Conservation (phyloP, 495 filamentous ascomycete genomes). For the Penicillium bialowiezense region DNA sequence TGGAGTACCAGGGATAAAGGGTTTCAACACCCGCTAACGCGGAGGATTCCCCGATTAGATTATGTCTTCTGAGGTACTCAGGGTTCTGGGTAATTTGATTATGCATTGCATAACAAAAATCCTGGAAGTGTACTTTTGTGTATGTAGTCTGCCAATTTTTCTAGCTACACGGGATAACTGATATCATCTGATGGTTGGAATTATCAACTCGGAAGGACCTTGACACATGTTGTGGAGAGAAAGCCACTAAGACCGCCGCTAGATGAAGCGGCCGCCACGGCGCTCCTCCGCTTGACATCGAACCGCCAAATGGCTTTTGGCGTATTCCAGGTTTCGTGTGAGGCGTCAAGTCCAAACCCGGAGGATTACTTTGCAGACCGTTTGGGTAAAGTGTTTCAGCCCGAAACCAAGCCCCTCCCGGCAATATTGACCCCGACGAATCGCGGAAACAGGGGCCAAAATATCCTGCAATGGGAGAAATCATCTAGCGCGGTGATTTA, state of each 20-base stretch:
- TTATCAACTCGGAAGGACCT: not conserved
- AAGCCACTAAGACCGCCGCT: slow-evolving; percentile 9
- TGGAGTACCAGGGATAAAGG: slow-evolving; percentile 7
- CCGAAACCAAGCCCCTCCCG: slow-evolving; percentile 12
- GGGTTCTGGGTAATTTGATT: not conserved
- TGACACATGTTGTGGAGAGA: slow-evolving; percentile 12
- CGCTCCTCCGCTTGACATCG: slow-evolving; percentile 6
- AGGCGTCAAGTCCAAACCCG: slow-evolving; percentile 7
- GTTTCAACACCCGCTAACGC: slow-evolving; percentile 17
- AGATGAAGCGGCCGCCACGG: slow-evolving; percentile 3
- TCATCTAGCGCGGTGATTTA: slow-evolving; percentile 1
- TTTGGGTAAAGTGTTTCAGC: slow-evolving; percentile 22
- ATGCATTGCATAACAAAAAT: not conserved
- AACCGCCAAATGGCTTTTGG: not conserved
- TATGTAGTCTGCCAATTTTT: not conserved
- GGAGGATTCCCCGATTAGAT: slow-evolving; percentile 28
- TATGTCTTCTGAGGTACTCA: not conserved
- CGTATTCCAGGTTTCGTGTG: not conserved
- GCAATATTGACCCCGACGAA: slow-evolving; percentile 3
- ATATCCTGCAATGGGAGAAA: slow-evolving; percentile 18
- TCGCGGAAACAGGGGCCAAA: slow-evolving; percentile 2
- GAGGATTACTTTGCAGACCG: slow-evolving; percentile 6
- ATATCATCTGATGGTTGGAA: not conserved
- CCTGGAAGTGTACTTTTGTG: not conserved
- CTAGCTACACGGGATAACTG: not conserved